Evolutionary conservation across 768 basidiomycete genomes (phyloP), one percentile per base, ranked within the genome.

Genomic region (Boletus pseudopeckii): DNA sequence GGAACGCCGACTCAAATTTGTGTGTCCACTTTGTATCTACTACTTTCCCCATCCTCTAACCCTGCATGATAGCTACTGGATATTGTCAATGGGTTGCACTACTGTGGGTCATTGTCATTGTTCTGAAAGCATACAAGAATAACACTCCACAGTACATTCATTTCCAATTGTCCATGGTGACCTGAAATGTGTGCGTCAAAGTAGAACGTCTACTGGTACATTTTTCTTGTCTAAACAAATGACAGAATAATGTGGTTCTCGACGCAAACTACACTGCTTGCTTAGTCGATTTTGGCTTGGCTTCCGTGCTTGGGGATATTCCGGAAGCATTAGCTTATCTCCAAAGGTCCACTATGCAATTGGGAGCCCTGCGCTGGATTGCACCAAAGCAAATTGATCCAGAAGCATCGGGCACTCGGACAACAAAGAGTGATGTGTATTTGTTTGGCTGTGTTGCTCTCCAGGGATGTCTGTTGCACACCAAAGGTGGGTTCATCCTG

Each of bases 201-300:
- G 1, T 28, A 36, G 18, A 5, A 10, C 1, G 14, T 24, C 9
- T 7, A 8, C 10, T 7, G n/a, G n/a, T n/a, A n/a, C n/a, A n/a
- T n/a, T 33, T 5, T 28, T 2, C 13, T 30, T 37, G 7, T 11
- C 45, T 51, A 18, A 53, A 4, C 1, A 14, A 4, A 9, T 6
- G 33, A 44, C 18, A 66, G 63, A 67, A 53, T 3, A 62, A 66
- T 1, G 45, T 65, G 1, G 50, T 65, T 14, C 14, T 65, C 3
- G 55, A 58, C 1, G 41, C 30, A n/a, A 34, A 58, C 7, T 57
- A 71, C 24, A 71, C 68, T 20, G 77, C 72, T 0, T 68, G 71
- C 11, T 57, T 80, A 7, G 70, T 72, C 32, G 78, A 80, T 50
- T 80, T 80, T 42, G 79, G 78, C 1, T 52, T 61, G 37, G 67